phyloP scores from a whole-genome alignment of 371 early-diverging fungal species.

The Haplosporangium sp. region DNA sequence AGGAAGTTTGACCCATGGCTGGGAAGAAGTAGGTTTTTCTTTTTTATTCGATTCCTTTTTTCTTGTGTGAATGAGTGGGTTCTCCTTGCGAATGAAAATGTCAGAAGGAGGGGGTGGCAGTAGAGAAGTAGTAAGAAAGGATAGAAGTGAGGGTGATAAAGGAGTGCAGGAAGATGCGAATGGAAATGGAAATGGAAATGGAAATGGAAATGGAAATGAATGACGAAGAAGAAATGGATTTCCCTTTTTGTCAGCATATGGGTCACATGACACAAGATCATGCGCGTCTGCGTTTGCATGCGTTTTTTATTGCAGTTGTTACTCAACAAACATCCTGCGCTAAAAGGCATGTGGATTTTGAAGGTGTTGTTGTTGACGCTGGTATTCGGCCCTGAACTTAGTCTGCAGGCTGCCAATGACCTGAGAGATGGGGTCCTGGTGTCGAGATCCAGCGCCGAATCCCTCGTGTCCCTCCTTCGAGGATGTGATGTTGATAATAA shows the following conservation, averaged over 20 bases:
- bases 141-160: conserved; percentile 1
- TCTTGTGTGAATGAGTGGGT: neutral
- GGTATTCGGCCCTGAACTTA: conserved; percentile 41
- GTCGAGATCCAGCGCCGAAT: conserved; percentile 10
- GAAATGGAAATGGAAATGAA: neutral
- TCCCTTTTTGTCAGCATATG: too few species aligned
- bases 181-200: neutral
- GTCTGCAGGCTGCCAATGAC: conserved; percentile 17
- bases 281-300: neutral
- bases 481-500: conserved; percentile 34
- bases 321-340: neutral
- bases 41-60: too few species aligned
- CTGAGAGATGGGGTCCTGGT: conserved; percentile 41
- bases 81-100: too few species aligned
- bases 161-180: neutral
- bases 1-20: conserved; percentile 48
- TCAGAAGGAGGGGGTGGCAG: neutral
- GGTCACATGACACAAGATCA: neutral
- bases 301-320: neutral
- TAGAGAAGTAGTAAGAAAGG: neutral
- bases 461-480: neutral
- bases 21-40: neutral
- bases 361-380: conserved; percentile 40
- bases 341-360: conserved; percentile 24
- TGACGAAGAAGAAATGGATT: neutral